Evolutionary conservation across 2,329 filamentous ascomycete genomes (phyloP).

Genomic region (Diaporthe sp.): DNA sequence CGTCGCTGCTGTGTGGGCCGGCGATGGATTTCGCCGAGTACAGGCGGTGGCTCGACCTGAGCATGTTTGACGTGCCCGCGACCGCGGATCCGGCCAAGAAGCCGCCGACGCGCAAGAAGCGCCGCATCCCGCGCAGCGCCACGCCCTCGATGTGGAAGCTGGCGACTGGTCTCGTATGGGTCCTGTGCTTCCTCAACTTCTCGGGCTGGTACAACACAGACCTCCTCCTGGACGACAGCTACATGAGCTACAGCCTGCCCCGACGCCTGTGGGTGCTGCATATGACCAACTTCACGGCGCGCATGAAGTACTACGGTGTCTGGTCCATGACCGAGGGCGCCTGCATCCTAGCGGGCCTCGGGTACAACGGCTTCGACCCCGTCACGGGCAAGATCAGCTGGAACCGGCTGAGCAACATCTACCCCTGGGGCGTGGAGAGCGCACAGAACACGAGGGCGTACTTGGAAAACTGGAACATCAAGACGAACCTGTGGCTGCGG

Average conservation of each 20-base stretch:
- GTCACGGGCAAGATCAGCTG: conserved; percentile 88
- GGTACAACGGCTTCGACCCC: conserved; percentile 93
- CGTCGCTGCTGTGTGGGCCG: conserved; percentile 88
- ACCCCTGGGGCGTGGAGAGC: conserved; percentile 85
- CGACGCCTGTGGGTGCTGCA: conserved; percentile 84
- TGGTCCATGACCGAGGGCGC: conserved; percentile 95
- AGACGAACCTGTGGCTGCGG: conserved; percentile 95
- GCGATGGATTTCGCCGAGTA: conserved; percentile 97
- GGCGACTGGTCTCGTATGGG: conserved; percentile 80
- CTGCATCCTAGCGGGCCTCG: conserved; percentile 93
- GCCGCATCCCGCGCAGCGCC: conserved; percentile 91
- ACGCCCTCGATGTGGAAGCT: conserved; percentile 87
- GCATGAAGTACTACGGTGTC: conserved; percentile 96
- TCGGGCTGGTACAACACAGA: conserved; percentile 75
- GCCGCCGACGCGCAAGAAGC: conserved; percentile 87
- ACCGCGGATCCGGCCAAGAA: conserved; percentile 87
- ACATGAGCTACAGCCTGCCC: conserved; percentile 76
- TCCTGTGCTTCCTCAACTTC: conserved; percentile 82
- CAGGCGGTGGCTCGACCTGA: conserved; percentile 89
- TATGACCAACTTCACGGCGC: conserved; percentile 84
- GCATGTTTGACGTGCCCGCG: conserved; percentile 90
- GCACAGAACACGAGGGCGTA: conserved; percentile 96
- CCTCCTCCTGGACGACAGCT: conserved; percentile 75
- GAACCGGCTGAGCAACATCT: conserved; percentile 91
- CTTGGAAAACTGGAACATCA: conserved; percentile 96